phyloP scores from a whole-genome alignment of 1,284 basidiomycete species.

The Pterula multifida region DNA sequence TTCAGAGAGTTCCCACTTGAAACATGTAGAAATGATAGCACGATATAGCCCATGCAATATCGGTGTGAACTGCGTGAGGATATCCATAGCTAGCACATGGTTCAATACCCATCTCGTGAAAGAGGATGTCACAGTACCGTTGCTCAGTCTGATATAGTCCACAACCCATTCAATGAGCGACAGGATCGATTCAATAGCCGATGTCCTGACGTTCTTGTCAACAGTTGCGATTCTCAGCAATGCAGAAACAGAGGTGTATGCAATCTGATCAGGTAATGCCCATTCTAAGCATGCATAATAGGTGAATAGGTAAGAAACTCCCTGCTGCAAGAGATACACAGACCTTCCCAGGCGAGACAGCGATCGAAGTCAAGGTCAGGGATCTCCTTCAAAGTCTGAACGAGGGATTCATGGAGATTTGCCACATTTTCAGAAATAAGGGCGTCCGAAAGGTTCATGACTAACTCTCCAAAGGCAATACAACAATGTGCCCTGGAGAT shows the following conservation, averaged over 20 bases:
- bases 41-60: slow-evolving; percentile 3
- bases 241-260: slow-evolving; percentile 64
- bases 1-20: slow-evolving; percentile 56
- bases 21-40: slow-evolving; percentile 2
- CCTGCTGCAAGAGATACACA: not conserved
- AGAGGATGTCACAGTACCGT: not conserved
- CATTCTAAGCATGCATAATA: slow-evolving; percentile 38
- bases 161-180: not conserved
- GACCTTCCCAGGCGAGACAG: slow-evolving; percentile 64
- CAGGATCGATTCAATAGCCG: not conserved
- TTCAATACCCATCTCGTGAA: not conserved
- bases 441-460: slow-evolving; percentile 46
- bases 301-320: slow-evolving; percentile 2
- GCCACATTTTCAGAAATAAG: slow-evolving; percentile 38
- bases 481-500: slow-evolving; percentile 63
- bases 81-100: not conserved
- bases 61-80: slow-evolving; percentile 1
- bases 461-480: slow-evolving; percentile 65
- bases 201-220: not conserved
- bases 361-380: slow-evolving; percentile 67
- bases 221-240: slow-evolving; percentile 37
- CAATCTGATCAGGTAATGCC: slow-evolving; percentile 73
- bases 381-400: slow-evolving; percentile 57
- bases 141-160: not conserved
- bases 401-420: slow-evolving; percentile 39